Evolutionary conservation across 2,329 filamentous ascomycete species (phyloP).

Genomic region (Berkeleyomyces basicola): DNA sequence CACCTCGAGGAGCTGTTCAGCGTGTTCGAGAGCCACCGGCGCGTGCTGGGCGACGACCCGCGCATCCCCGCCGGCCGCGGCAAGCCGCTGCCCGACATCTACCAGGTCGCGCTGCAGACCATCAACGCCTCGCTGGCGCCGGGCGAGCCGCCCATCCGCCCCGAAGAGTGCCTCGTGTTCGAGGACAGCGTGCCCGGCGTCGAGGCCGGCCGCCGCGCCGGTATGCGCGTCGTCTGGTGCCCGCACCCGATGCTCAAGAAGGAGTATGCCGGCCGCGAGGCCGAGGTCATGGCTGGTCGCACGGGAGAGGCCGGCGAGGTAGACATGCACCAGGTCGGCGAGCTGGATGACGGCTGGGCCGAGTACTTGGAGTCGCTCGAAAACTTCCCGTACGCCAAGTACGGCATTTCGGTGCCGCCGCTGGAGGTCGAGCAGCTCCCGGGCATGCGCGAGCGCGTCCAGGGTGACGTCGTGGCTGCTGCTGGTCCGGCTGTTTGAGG

Average conservation of each 20-base stretch:
- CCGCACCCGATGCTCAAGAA: slow-evolving; percentile 65
- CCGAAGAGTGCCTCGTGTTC: slow-evolving; percentile 87
- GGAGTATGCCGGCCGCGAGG: slow-evolving; percentile 62
- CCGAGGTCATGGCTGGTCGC: slow-evolving; percentile 65
- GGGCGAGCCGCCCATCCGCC: slow-evolving; percentile 48
- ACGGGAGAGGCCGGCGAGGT: slow-evolving; percentile 49
- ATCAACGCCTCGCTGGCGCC: slow-evolving; percentile 59
- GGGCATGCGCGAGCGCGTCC: slow-evolving; percentile 26
- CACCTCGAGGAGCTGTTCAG: slow-evolving; percentile 42
- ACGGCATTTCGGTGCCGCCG: slow-evolving; percentile 34
- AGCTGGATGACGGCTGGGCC: slow-evolving; percentile 44
- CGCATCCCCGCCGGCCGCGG: slow-evolving; percentile 66
- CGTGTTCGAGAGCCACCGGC: slow-evolving; percentile 51
- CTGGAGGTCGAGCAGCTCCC: slow-evolving; percentile 27
- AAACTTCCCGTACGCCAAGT: slow-evolving; percentile 41
- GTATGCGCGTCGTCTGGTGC: slow-evolving; percentile 89
- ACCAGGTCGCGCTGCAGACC: slow-evolving; percentile 65
- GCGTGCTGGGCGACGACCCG: slow-evolving; percentile 71
- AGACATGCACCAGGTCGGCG: slow-evolving; percentile 38
- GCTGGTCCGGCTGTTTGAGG: neutral
- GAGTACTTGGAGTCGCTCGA: slow-evolving; percentile 35
- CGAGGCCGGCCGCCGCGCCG: slow-evolving; percentile 74
- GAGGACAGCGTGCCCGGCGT: slow-evolving; percentile 91
- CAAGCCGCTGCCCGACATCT: slow-evolving; percentile 92
- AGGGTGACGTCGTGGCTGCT: slow-evolving; percentile 15